phyloP scores from a whole-genome alignment of 371 early-diverging fungal species.

The Syncephalastrum contaminatum region DNA sequence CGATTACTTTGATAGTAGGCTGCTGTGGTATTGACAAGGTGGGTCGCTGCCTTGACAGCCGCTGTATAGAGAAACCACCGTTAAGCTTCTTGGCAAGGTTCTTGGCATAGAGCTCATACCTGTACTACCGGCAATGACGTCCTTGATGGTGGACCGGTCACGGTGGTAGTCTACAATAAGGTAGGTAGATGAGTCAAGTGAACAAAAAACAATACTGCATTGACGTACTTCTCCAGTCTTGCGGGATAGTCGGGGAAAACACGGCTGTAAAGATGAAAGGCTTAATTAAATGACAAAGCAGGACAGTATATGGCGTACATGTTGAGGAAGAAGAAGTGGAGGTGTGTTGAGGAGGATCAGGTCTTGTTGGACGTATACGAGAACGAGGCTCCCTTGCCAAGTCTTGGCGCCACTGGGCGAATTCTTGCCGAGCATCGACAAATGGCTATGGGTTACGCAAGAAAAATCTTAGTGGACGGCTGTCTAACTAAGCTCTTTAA shows the following conservation, averaged over 20 bases:
- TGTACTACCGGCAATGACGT: too few relatives aligned
- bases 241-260: constrained; percentile 1
- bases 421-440: constrained; percentile 12
- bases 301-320: background rate
- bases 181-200: too few relatives aligned
- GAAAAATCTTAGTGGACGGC: background rate
- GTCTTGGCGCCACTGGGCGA: constrained; percentile 24
- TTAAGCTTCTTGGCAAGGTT: too few relatives aligned
- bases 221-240: constrained; percentile 12
- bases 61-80: too few relatives aligned
- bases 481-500: too few relatives aligned
- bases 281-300: background rate
- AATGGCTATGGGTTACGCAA: background rate
- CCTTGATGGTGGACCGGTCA: too few relatives aligned
- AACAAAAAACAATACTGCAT: background rate
- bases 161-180: too few relatives aligned
- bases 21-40: too few relatives aligned
- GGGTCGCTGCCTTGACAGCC: too few relatives aligned
- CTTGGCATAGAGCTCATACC: too few relatives aligned
- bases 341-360: background rate
- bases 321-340: background rate
- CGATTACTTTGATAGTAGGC: too few relatives aligned
- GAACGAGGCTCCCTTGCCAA: constrained; percentile 7
- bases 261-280: background rate
- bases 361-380: constrained; percentile 1